Conservation (phyloP, 2,329 filamentous ascomycete genomes). For the Claviceps capensis region DNA sequence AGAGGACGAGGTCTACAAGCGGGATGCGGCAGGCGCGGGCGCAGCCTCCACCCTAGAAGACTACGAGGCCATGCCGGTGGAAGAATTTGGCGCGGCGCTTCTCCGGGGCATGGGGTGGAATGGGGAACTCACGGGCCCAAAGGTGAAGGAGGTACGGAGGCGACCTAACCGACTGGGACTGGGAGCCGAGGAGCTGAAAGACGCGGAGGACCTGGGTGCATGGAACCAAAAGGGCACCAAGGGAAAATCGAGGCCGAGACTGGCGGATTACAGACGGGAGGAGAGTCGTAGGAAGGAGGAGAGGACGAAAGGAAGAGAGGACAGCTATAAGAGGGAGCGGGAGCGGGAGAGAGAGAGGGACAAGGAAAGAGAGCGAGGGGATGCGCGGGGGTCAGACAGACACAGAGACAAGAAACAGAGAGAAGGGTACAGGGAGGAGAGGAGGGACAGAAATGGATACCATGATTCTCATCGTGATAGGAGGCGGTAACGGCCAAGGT, state of each 20-base stretch:
- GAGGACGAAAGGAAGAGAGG: constrained; percentile 24
- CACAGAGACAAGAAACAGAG: constrained; percentile 10
- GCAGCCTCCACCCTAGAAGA: constrained; percentile 66
- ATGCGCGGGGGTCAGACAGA: constrained; percentile 17
- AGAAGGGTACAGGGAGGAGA: neutral
- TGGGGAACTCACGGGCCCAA: constrained; percentile 41
- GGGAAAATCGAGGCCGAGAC: constrained; percentile 26
- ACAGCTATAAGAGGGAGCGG: constrained; percentile 34
- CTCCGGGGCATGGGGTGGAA: constrained; percentile 95
- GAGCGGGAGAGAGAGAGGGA: constrained; percentile 21
- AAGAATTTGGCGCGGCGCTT: constrained; percentile 85
- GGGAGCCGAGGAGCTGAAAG: constrained; percentile 70
- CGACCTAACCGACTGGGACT: constrained; percentile 76
- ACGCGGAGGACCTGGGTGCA: constrained; percentile 58
- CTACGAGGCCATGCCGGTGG: constrained; percentile 80
- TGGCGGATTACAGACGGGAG: constrained; percentile 36
- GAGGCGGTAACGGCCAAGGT: constrained; percentile 2
- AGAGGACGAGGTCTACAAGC: constrained; percentile 56
- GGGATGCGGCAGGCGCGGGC: constrained; percentile 58
- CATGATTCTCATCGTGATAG: constrained; percentile 9
- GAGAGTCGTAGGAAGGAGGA: constrained; percentile 30
- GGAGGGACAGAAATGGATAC: neutral
- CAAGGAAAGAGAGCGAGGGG: constrained; percentile 24
- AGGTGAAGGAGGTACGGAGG: constrained; percentile 49
- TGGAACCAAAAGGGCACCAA: constrained; percentile 61